These are phyloP conservation scores for Triticum urartu DNA, from an alignment of 176 grass and related monocot genomes.

Conservation along the genomic window DNA sequence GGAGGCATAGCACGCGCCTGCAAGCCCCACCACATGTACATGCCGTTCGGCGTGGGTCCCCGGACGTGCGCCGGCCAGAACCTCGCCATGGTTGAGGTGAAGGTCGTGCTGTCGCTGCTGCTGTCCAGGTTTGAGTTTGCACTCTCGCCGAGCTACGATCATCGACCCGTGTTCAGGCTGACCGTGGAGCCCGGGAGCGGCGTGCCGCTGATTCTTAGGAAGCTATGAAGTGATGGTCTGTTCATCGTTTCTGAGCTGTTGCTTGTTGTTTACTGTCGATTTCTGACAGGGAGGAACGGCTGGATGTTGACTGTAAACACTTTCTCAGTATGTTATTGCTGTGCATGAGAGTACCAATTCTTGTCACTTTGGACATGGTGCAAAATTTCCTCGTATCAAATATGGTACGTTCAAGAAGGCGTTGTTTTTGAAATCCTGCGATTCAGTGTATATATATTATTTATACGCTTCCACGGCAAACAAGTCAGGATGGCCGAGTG, in stretches of 20 bases:
- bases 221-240: not conserved
- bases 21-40: constrained; percentile 54
- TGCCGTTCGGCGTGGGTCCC: constrained; percentile 59
- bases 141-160: constrained; percentile 46
- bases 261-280: not conserved
- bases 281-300: too few species aligned
- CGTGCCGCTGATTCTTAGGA: constrained; percentile 41
- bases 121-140: constrained; percentile 51
- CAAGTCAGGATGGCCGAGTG: constrained; percentile 90
- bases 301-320: too few species aligned
- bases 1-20: constrained; percentile 54
- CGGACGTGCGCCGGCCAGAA: constrained; percentile 74
- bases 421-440: not conserved
- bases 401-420: not conserved
- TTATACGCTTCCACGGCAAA: too few species aligned
- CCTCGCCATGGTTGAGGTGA: constrained; percentile 77
- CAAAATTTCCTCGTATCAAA: not conserved
- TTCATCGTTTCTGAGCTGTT: not conserved
- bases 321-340: too few species aligned
- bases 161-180: constrained; percentile 50
- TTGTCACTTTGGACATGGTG: not conserved
- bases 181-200: constrained; percentile 55
- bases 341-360: not conserved
- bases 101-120: constrained; percentile 54
- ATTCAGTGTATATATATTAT: too few species aligned